phyloP scores from a whole-genome alignment of 2,329 filamentous ascomycete genomes.

The Penicillium sp. region DNA sequence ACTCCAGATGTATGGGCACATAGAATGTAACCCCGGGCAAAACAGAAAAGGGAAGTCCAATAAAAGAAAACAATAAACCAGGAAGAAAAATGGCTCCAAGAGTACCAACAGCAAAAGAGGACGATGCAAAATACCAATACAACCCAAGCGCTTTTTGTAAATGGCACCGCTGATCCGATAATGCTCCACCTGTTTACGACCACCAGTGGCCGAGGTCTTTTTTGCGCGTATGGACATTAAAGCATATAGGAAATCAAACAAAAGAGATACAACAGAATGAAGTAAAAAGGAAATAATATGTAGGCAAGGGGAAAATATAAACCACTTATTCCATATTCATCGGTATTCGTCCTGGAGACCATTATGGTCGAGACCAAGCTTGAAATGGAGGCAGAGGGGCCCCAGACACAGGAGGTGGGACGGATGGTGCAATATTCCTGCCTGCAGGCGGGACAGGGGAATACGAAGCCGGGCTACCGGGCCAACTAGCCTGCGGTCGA shows the following conservation, averaged over 20 bases:
- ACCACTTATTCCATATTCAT: too few species aligned
- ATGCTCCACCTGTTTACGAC: not conserved
- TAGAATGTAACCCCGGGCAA: not conserved
- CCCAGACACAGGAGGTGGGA: slow-evolving; percentile 21
- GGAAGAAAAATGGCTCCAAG: not conserved
- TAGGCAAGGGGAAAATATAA: not conserved
- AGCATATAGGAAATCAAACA: slow-evolving; percentile 8
- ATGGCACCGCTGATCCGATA: slow-evolving; percentile 1
- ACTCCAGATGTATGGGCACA: not conserved
- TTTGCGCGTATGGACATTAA: slow-evolving; percentile 2
- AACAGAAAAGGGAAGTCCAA: not conserved
- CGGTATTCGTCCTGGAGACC: not conserved
- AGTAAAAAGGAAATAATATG: slow-evolving; percentile 9
- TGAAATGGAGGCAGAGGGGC: slow-evolving; percentile 25
- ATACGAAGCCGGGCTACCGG: slow-evolving; percentile 20
- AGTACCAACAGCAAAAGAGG: not conserved
- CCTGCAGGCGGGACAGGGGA: slow-evolving; percentile 12
- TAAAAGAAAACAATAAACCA: not conserved
- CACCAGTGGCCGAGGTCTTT: slow-evolving; percentile 18
- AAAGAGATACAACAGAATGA: slow-evolving; percentile 16
- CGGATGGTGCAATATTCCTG: slow-evolving; percentile 10
- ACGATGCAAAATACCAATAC: not conserved
- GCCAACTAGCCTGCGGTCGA: slow-evolving; percentile 22
- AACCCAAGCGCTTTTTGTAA: slow-evolving; percentile 1
- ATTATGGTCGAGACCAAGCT: slow-evolving; percentile 25